Conservation (phyloP, 345 rosid species). For the Noccaea bulbosa region DNA sequence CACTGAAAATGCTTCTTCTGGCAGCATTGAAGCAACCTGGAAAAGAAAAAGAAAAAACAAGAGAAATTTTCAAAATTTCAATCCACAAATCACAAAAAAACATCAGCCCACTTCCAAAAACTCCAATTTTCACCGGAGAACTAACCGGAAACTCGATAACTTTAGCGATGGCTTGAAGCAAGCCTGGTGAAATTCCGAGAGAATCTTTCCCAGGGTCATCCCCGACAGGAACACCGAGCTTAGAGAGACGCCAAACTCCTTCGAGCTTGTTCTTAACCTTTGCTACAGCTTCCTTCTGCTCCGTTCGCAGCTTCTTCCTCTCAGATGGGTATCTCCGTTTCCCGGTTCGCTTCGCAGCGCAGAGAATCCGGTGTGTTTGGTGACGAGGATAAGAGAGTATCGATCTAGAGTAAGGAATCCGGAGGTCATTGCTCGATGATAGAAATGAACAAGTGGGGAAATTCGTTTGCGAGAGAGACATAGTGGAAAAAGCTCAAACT, state of each 20-base stretch:
- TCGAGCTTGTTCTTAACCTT: slow-evolving; percentile 66
- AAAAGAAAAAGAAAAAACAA: slow-evolving; percentile 7
- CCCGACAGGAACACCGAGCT: slow-evolving; percentile 70
- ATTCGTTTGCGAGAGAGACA: slow-evolving; percentile 44
- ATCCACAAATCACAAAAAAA: background rate
- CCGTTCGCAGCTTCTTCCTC: slow-evolving; percentile 76
- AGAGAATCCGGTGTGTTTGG: slow-evolving; percentile 43
- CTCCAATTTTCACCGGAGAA: background rate
- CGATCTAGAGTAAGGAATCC: slow-evolving; percentile 23
- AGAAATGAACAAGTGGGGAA: slow-evolving; percentile 36
- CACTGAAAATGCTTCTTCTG: slow-evolving; percentile 76
- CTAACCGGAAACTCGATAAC: slow-evolving; percentile 81
- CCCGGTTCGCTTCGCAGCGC: slow-evolving; percentile 80
- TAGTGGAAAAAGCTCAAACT: slow-evolving; percentile 7
- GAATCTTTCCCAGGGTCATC: slow-evolving; percentile 90
- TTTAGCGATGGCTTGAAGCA: slow-evolving; percentile 82
- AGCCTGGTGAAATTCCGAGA: slow-evolving; percentile 60
- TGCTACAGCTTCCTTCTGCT: slow-evolving; percentile 56
- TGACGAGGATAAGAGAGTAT: slow-evolving; percentile 33
- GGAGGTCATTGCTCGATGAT: slow-evolving; percentile 32
- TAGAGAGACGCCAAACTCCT: slow-evolving; percentile 86
- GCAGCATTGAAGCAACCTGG: slow-evolving; percentile 90
- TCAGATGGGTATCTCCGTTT: slow-evolving; percentile 91
- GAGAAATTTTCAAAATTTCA: background rate
- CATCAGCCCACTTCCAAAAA: background rate